Base-by-base conservation (phyloP, 306 rosid genomes). In the Astragalus membranaceus region DNA sequence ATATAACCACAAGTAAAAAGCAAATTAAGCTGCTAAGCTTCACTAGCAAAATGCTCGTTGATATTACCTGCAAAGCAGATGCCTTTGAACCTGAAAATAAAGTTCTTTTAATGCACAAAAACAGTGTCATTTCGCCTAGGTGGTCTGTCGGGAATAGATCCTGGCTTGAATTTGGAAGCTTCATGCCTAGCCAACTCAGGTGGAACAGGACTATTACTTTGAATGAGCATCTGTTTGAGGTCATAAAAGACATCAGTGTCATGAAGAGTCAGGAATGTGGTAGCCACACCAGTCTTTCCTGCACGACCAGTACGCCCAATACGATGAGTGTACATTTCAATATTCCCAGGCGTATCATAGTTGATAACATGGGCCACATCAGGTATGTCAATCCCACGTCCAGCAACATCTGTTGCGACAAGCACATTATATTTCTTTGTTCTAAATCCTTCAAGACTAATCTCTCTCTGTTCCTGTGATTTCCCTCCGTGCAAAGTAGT, bases 321-420 rank as follows among this genome's bases (percentile, higher is more conserved):
- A 42, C 98, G 90, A 52, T 92, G 98, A 0, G 98, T 92, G 84
- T 92, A 92, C 88, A 82, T 89, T 67, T 89, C 98, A 65, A 92
- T 92, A 74, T 83, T 89, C 80, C 87, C 86, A 13, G 96, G 98
- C 98, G 84, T 92, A 80, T 92, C 98, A 36, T 79, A 87, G 80
- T 92, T 92, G 67, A 92, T 82, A 57, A 92, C 97, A 76, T 87
- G 88, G 62, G 97, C 97, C 72, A 92, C 97, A 75, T 89, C 96
- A 9, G 97, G 97, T 79, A 92, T 92, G 79, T 92, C 97, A 80
- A 92, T 92, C 20, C 97, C 97, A 79, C 97, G 97, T 41, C 97
- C 96, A 7, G 93, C 97, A 80, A 89, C 97, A 84, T 92, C 96
- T 0, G 97, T 92, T 1, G 97, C 96, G 67, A 89, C 96, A 30